These are phyloP conservation scores for Claviceps lovelessii DNA, from an alignment of 2,329 filamentous ascomycete genomes.

Conservation along the genomic window DNA sequence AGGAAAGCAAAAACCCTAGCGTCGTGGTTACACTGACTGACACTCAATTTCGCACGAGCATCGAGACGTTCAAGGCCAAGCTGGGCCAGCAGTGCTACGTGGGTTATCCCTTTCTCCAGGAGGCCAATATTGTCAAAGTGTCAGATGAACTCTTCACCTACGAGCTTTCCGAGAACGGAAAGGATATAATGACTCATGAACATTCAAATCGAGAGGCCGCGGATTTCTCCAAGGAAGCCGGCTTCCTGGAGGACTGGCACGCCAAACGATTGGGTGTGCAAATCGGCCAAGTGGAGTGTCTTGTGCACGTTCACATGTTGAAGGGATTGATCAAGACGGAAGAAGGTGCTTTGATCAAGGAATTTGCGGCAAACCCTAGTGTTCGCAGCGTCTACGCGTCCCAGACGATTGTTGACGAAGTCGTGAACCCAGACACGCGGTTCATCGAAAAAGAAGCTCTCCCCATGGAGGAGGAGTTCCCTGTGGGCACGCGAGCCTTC, in stretches of 20 bases:
- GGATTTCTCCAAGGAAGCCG: constrained; percentile 71
- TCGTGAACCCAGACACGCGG: constrained; percentile 78
- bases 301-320: constrained; percentile 86
- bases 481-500: constrained; percentile 67
- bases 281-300: constrained; percentile 72
- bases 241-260: constrained; percentile 72
- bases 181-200: constrained; percentile 50
- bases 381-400: constrained; percentile 83
- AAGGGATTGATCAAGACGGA: constrained; percentile 85
- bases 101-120: constrained; percentile 88
- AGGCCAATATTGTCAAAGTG: constrained; percentile 77
- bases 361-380: constrained; percentile 75
- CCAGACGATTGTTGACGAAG: constrained; percentile 79
- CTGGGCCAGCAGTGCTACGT: constrained; percentile 79
- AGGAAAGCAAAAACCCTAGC: constrained; percentile 91
- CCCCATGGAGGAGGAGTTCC: constrained; percentile 84
- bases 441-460: constrained; percentile 85
- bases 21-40: constrained; percentile 78
- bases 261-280: constrained; percentile 82
- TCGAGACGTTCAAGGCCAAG: constrained; percentile 60
- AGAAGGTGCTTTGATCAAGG: constrained; percentile 79
- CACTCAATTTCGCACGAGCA: constrained; percentile 54
- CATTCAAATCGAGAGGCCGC: constrained; percentile 65
- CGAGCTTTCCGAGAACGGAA: constrained; percentile 49
- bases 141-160: constrained; percentile 93